A percentile compares a stretch with the other conserved stretches of the same genome.
phyloP scores from a whole-genome alignment of 176 grass and related monocot genomes.

The Hsuehochloa calcarea region DNA sequence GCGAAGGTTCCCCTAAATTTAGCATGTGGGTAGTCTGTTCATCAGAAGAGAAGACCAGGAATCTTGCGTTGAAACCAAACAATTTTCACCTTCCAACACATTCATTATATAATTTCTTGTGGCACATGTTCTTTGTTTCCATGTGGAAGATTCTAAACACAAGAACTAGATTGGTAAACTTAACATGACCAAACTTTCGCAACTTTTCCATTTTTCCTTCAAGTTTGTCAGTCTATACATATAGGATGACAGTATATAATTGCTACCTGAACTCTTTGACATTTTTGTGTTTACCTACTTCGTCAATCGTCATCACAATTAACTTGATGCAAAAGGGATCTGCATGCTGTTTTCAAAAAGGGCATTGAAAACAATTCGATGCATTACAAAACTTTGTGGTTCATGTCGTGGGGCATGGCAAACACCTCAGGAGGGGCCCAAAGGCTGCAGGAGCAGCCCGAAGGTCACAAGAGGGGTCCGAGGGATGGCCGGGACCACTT shows the following conservation, averaged over 20 bases:
- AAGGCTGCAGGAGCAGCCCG: no score
- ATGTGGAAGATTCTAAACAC: slow-evolving; percentile 3
- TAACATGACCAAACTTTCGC: background rate
- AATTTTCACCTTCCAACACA: slow-evolving; percentile 2
- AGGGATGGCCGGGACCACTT: no score
- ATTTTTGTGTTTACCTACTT: background rate
- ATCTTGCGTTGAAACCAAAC: background rate
- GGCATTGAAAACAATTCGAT: background rate
- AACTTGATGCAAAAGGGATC: background rate
- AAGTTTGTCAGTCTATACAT: background rate
- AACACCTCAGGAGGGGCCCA: no score
- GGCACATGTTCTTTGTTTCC: slow-evolving; percentile 9
- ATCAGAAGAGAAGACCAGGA: slow-evolving; percentile 1
- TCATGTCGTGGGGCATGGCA: no score
- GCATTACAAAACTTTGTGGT: background rate
- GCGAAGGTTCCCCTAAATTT: slow-evolving; percentile 3
- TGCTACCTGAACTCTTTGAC: background rate
- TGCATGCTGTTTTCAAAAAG: background rate
- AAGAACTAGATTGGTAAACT: background rate
- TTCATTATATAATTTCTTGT: background rate
- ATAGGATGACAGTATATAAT: background rate
- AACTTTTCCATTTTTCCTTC: background rate
- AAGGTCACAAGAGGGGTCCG: no score
- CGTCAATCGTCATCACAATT: background rate
- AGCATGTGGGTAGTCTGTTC: background rate